Evolutionary conservation across 192 early-diverging fungal species (phyloP), one percentile per base, ranked within the genome.

Genomic region (Thoreauomyces humboldtii): DNA sequence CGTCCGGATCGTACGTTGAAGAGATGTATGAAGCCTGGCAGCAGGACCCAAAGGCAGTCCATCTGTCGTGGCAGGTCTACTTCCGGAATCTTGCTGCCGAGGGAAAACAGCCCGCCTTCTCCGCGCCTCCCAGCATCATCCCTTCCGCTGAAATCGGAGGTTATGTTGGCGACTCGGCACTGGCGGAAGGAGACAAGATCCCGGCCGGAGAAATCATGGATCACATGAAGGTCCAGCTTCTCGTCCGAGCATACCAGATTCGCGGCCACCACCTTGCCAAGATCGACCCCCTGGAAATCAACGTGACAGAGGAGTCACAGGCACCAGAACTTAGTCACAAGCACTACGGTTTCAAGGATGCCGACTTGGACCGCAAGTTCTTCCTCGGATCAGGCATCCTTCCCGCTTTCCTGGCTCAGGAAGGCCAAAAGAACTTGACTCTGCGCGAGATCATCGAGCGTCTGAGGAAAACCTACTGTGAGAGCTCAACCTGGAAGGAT

Each of bases 221-320:
- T 77, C 92, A 96, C 76, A 88, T 98, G 86, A 98, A 98, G 78
- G 90, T 98, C 35, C 96, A 98, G 82, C 85, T 98, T 28, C 70
- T 99, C 53, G 91, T 92, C 11, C 88, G 96, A 41, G 94, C 96
- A 19, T 97, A 92, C 76, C 95, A 97, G 78, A 72, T 84, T 41
- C 89, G 94, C 71, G 96, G 96, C 12, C 96, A 99, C 74, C 92
- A 92, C 59, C 81, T 95, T 64, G 96, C 96, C 64, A 89, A 91
- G 69, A 81, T 99, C 47, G 96, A 99, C 70, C 96, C 96, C 41
- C 86, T 99, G 33, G 92, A 88, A 25, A 91, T 99, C 70, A 83
- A 85, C 57, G 63, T 75, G 41, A 67, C 85, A 35, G 86, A 90
- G 56, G 61, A 75, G 15, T 59, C 71, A 38, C 56, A 68, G 31